Conservation (phyloP, 495 filamentous ascomycete species). For the Viridothelium virens region DNA sequence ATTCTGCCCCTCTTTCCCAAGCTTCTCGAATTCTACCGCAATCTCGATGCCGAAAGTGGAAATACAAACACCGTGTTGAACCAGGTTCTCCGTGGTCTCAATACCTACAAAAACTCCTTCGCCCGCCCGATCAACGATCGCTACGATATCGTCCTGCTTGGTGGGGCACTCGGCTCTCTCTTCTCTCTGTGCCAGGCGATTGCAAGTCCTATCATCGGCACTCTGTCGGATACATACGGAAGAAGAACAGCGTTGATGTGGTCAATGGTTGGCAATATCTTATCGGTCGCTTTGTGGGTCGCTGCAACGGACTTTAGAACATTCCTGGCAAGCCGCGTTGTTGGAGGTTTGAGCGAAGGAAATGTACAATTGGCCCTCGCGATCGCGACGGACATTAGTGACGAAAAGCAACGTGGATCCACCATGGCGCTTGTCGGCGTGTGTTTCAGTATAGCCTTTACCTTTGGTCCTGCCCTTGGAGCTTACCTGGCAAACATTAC, state of each 20-base stretch:
- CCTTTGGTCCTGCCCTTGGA: constrained; percentile 85
- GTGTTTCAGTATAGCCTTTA: constrained; percentile 96
- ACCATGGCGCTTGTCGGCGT: constrained; percentile 95
- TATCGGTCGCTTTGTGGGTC: constrained; percentile 90
- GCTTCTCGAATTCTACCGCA: constrained; percentile 89
- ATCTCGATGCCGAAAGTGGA: constrained; percentile 50
- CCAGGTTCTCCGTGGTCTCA: constrained; percentile 71
- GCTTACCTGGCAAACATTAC: constrained; percentile 69
- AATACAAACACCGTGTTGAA: constrained; percentile 57
- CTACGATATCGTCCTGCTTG: constrained; percentile 95
- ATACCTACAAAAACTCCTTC: constrained; percentile 92
- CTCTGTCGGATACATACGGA: constrained; percentile 80
- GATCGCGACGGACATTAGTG: constrained; percentile 93
- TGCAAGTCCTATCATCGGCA: constrained; percentile 85
- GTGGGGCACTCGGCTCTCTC: constrained; percentile 85
- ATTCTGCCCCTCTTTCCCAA: constrained; percentile 94
- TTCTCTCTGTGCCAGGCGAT: constrained; percentile 92
- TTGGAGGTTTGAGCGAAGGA: constrained; percentile 90
- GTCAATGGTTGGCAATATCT: constrained; percentile 91
- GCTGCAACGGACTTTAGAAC: constrained; percentile 88
- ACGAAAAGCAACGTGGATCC: constrained; percentile 67
- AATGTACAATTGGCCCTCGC: constrained; percentile 96
- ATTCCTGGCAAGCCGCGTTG: constrained; percentile 82
- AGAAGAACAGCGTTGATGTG: constrained; percentile 79
- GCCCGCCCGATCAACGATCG: constrained; percentile 86